Base-by-base conservation (phyloP, 2,329 filamentous ascomycete genomes). In the Claviceps sp. region DNA sequence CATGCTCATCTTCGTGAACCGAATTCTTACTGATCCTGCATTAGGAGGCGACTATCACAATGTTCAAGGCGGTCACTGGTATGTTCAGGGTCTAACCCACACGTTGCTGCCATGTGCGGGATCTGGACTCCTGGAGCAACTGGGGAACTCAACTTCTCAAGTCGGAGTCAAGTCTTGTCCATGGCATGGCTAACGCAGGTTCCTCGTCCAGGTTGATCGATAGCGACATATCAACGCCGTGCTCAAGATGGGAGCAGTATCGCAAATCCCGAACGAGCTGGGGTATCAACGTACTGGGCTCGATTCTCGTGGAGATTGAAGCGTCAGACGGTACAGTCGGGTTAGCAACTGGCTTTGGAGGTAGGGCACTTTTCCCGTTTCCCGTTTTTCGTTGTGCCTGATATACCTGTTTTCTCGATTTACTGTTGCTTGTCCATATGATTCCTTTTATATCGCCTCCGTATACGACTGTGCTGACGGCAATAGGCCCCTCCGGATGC, bases 221-320 rank as follows among this genome's bases (percentile, higher is more conserved):
- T 70, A 85, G 85, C 55, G 84, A 90, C 59, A 96, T 96, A 65
- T 89, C 90, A 1, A 96, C 89, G 1, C 90, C 90, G 6, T 94
- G 90, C 78, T 91, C 88, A 48, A 79, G 82, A 68, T 95, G 90
- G 79, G 86, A 93, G 58, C 75, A 90, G 60, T 96, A 95, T 69
- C 82, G 89, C 58, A 81, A 84, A 55, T 95, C 89, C 40, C 78
- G 90, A 60, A 95, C 89, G 13, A 89, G 84, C 66, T 96, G 88
- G 87, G 90, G 90, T 40, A 96, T 96, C 75, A 96, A 96, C 61
- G 89, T 95, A 7, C 72, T 96, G 26, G 90, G 90, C 2, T 95
- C 89, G 0, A 95, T 96, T 70, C 85, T 89, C 60, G 79, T 96
- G 7, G 89, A 95, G 69, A 82, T 96, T 52, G 88, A 95, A 68